Base-by-base conservation (phyloP, 2,329 filamentous ascomycete species). In the Cryphonectria naterciae region DNA sequence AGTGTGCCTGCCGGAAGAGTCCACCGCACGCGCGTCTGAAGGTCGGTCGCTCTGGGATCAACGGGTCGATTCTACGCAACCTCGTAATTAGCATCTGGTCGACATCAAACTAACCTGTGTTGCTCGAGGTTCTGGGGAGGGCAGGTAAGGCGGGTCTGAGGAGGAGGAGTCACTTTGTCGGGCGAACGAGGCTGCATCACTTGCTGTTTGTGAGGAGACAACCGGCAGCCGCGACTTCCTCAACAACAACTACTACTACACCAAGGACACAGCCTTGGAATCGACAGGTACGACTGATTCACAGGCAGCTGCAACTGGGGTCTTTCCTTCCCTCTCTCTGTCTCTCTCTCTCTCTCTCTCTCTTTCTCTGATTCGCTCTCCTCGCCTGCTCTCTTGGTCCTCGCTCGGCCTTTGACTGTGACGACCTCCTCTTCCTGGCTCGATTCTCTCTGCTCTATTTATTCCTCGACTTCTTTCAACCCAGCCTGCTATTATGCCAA, bases 261-360 rank as follows among this genome's bases (percentile, higher is more conserved):
- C 4, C 41, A 43, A 43, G 19, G 58, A 39, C 58, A 39, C 58
- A 11, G 10, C 32, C 5, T 39, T 11, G 32, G 35, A 19, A 19
- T 39, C 7, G 32, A 61, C 58, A 39, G 58, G 58, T n/a, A 15
- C 58, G 35, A 61, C 58, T 61, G 35, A 39, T 35, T 61, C 58
- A 39, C 17, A 61, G 35, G 35, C 25, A 58, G 25, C 25, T 58
- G 28, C 54, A 17, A 19, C 28, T 56, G 52, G n/a, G 25, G 17
- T 32, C 15, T 32, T 32, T 52, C 15, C 43, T 49, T n/a, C 46
- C n/a, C 46, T 49, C 19, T n/a, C 15, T 22, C 19, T 8, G 1
- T 46, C 22, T n/a, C 7, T 11, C 19, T 19, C 17, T 7, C 4
- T 19, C 39, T 19, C 17, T 15, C 15, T 46, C 4, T 46, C 17